Evolutionary conservation across 768 basidiomycete species (phyloP), one percentile per base, ranked within the genome.

Genomic region (Leccinum subtestaceum): DNA sequence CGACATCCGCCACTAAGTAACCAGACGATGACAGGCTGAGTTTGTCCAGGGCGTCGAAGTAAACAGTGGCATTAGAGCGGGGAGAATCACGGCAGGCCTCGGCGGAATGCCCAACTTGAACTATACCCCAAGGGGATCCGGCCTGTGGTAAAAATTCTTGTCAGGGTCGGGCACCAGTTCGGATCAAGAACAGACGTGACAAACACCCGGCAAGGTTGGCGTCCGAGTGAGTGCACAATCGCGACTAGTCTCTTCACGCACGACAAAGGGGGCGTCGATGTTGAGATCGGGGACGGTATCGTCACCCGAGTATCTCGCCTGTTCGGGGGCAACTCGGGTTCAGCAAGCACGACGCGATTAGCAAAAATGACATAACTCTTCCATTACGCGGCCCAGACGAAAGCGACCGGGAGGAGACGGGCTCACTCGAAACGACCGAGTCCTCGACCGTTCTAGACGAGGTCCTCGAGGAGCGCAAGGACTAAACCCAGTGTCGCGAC

Each of bases 41-140:
- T 17, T 57, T 54, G 12, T 69, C 69, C 32, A 71, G 6, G 19
- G 67, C 63, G 25, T 67, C 63, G 56, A 67, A 71, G 56, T 71
- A 69, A n/a, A 71, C 32, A 0, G 69, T 71, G 27, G 45, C 53
- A 13, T 57, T 52, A 1, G 70, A 68, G 19, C 15, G 23, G 4
- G 60, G 52, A 23, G 56, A 61, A 48, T 53, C 58, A 2, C 46
- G 32, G 17, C 17, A 15, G 3, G 56, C 36, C 31, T 31, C 31
- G 40, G 21, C 56, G 45, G 21, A 60, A 57, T 57, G 59, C 10
- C 6, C 21, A 27, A 36, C 29, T 27, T 53, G 27, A 43, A 43
- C 40, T 43, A n/a, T 43, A 43, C 29, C 10, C 13, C 47, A 29
- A 46, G 36, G 50, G 46, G 54, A 47, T 43, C 58, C 55, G 48